Conservation (phyloP, 306 rosid species). For the Dryas drummondii region DNA sequence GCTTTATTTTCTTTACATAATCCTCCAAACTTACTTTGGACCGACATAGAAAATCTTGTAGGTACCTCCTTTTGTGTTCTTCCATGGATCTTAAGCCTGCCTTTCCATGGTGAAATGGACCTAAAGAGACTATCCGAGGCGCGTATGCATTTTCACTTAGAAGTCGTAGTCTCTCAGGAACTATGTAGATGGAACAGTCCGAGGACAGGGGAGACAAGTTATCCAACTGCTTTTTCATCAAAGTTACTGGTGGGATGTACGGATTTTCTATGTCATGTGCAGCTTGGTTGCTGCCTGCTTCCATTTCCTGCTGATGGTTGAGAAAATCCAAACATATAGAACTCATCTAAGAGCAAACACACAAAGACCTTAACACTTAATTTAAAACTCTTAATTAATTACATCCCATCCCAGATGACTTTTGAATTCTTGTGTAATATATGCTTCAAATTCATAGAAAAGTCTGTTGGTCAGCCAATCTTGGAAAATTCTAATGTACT, state of each 20-base stretch:
- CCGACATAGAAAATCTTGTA: slow-evolving; percentile 6
- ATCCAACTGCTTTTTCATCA: slow-evolving; percentile 10
- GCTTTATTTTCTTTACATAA: not conserved
- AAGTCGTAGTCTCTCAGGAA: slow-evolving; percentile 13
- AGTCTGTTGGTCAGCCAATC: too few species aligned
- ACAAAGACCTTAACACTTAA: too few species aligned
- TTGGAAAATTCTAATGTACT: too few species aligned
- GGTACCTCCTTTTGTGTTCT: slow-evolving; percentile 28
- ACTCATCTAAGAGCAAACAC: too few species aligned
- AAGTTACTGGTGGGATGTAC: not conserved
- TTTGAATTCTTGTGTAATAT: too few species aligned
- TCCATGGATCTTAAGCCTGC: slow-evolving; percentile 21
- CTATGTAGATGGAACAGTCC: slow-evolving; percentile 23
- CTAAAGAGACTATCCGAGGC: slow-evolving; percentile 35
- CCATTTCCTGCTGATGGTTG: not conserved
- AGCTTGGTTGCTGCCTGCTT: not conserved
- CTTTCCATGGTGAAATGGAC: slow-evolving; percentile 36
- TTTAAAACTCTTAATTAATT: too few species aligned
- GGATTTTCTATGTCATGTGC: slow-evolving; percentile 14
- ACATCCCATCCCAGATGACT: too few species aligned
- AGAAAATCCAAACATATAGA: too few species aligned
- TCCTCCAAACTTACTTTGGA: slow-evolving; percentile 12
- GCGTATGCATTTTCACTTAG: slow-evolving; percentile 30
- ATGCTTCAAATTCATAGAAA: too few species aligned
- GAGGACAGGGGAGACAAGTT: slow-evolving; percentile 13